Conservation (phyloP, 2,329 filamentous ascomycete genomes). For the Apiospora saccharicola region DNA sequence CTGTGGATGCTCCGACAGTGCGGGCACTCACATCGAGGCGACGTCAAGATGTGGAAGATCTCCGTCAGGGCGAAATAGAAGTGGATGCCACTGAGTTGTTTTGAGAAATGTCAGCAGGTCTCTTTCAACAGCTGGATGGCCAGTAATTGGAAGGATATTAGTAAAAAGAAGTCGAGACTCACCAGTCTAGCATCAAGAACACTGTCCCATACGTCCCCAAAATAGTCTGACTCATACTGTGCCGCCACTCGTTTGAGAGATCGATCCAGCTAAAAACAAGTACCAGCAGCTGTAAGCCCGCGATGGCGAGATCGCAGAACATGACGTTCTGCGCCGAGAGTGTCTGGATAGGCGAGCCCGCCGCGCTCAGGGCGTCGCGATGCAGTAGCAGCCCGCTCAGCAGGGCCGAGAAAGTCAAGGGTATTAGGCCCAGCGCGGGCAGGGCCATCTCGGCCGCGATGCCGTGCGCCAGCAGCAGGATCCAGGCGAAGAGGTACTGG, state of each 20-base stretch:
- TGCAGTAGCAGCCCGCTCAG: background rate
- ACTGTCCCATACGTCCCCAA: conserved; percentile 20
- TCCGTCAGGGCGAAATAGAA: background rate
- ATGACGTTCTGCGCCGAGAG: conserved; percentile 14
- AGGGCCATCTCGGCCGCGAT: background rate
- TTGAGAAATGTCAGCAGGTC: background rate
- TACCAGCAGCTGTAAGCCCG: background rate
- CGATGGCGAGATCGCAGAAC: background rate
- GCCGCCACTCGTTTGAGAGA: background rate
- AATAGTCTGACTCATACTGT: background rate
- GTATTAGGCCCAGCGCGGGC: background rate
- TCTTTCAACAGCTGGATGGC: too few species aligned
- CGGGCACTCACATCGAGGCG: background rate
- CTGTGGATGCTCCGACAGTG: background rate
- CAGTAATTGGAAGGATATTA: too few species aligned
- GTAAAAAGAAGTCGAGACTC: background rate
- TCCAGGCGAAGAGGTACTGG: background rate
- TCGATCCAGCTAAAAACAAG: background rate
- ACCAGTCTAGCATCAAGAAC: conserved; percentile 21
- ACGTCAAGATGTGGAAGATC: background rate
- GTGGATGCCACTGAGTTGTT: background rate
- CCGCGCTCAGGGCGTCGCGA: conserved; percentile 13
- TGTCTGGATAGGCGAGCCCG: background rate
- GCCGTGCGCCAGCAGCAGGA: conserved; percentile 19
- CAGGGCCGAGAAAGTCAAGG: conserved; percentile 4